phyloP scores from a whole-genome alignment of 2,329 filamentous ascomycete species.

The Arthrinium phaeospermum region DNA sequence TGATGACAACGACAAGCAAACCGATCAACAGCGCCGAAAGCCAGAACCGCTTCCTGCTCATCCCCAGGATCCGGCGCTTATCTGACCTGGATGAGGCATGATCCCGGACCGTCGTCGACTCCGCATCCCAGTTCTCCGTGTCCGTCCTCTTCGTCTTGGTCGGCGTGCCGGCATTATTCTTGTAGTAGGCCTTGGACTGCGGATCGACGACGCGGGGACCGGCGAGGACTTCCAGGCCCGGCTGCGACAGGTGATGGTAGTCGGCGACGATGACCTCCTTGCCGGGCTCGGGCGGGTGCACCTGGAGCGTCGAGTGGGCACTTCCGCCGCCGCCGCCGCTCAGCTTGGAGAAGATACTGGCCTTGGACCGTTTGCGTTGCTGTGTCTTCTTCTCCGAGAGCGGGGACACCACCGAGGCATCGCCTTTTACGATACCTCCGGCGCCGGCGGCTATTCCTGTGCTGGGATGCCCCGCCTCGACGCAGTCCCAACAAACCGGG shows the following conservation, averaged over 20 bases:
- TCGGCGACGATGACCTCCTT: conserved; percentile 17
- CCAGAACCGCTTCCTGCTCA: conserved; percentile 1
- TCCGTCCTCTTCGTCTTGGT: neutral
- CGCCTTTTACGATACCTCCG: neutral
- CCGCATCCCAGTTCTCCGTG: neutral
- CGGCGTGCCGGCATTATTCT: neutral
- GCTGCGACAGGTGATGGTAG: conserved; percentile 14
- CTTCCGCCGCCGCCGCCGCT: neutral
- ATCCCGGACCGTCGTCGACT: neutral
- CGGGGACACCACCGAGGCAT: neutral
- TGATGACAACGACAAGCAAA: neutral
- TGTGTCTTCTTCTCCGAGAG: neutral
- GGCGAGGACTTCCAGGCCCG: conserved; percentile 16
- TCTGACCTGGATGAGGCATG: neutral
- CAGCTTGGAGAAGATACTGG: conserved; percentile 10
- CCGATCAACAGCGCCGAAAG: neutral
- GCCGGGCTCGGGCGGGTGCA: conserved; percentile 17
- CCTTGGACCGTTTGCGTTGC: conserved; percentile 5
- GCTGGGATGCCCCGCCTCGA: conserved; percentile 17
- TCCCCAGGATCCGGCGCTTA: neutral
- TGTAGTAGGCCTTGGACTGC: neutral
- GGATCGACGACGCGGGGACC: conserved; percentile 8
- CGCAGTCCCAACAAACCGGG: conserved; percentile 18
- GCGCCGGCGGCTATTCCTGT: neutral
- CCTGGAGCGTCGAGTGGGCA: neutral